Base-by-base conservation (phyloP, 768 basidiomycete genomes). In the Clavaria fumosa region DNA sequence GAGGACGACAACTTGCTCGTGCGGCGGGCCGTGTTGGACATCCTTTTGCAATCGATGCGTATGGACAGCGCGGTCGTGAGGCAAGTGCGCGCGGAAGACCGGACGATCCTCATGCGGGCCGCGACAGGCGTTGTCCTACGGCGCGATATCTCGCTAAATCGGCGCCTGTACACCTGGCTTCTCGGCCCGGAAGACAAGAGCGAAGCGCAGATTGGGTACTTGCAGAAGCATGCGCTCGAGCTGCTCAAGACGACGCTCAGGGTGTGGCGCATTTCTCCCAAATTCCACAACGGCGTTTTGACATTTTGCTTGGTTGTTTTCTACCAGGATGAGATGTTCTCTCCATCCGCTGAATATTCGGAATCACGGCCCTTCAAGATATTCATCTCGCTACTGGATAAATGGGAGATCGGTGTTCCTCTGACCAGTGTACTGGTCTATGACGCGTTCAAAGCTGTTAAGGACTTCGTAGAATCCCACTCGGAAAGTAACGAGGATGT, bases 1-100 rank as follows among this genome's bases (percentile, higher is more conserved):
- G 85, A 89, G 53, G 95, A 97, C 47, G 81, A 88, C 45, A 89
- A 93, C 47, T 64, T 91, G 12, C 70, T 99, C 17, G 95, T 97
- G 14, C 74, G 89, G 43, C 61, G 95, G 41, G 74, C 76, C 11
- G 81, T 76, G 1, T 63, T 99, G 34, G 93, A 99, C 53, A 68
- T 95, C 30, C 63, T 97, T 2, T 56, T 81, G 7, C 78, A 82
- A 45, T 75, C 78, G 1, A 62, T 91, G 50, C 72, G 70, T 18
- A 55, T 88, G 10, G 78, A 90, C 49, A 78, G 82, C 38, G 57
- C 63, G 2, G 75, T 76, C 1, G 67, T 90, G 34, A 72, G 68
- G 42, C 70, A 70, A 44, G 75, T 84, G 1, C 70, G 78, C 37
- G 50, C 60, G 12, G 75, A 77, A 42, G 93, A 97, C 50, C 69